phyloP scores from a whole-genome alignment of 1,139 yeast genomes.

The Yarrowia galli region DNA sequence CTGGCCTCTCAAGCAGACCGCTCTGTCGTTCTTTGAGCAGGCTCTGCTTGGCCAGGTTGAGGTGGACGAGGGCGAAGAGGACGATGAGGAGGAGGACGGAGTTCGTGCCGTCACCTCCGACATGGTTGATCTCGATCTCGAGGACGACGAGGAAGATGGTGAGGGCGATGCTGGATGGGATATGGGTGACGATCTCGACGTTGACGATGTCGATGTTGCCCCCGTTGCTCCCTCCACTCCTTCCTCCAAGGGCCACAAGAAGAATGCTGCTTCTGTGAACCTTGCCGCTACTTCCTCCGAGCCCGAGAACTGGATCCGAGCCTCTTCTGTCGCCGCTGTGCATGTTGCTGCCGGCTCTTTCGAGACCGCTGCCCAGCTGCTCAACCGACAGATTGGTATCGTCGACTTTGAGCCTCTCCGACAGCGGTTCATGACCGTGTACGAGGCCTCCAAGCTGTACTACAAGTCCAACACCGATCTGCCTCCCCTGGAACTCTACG shows the following conservation, averaged over 20 bases:
- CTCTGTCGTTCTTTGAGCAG: conserved; percentile 81
- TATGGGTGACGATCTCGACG: conserved; percentile 63
- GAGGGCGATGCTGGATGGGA: conserved; percentile 52
- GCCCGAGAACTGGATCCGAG: conserved; percentile 81
- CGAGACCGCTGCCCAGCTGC: conserved; percentile 92
- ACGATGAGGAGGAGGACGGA: conserved; percentile 43
- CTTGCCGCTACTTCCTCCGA: conserved; percentile 61
- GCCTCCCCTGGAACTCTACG: conserved; percentile 71
- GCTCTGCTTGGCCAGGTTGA: conserved; percentile 84
- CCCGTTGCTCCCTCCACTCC: conserved; percentile 56
- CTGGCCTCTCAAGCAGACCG: conserved; percentile 85
- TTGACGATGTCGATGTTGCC: conserved; percentile 61
- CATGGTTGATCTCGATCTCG: conserved; percentile 42
- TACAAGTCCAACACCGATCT: conserved; percentile 77
- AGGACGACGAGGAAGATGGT: conserved; percentile 49
- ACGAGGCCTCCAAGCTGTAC: conserved; percentile 77
- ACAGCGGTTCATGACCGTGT: conserved; percentile 80
- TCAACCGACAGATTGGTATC: conserved; percentile 88
- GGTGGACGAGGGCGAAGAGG: conserved; percentile 58
- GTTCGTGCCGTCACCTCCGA: conserved; percentile 41
- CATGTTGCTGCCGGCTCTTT: conserved; percentile 96
- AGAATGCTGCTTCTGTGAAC: conserved; percentile 53
- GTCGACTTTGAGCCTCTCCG: conserved; percentile 87
- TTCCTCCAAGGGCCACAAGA: conserved; percentile 52
- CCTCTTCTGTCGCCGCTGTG: conserved; percentile 89